A percentile compares a stretch with the other conserved stretches of the same genome.
Evolutionary conservation across 352 stramenopile genomes (phyloP).

Genomic region (Globisporangium carolinianum): DNA sequence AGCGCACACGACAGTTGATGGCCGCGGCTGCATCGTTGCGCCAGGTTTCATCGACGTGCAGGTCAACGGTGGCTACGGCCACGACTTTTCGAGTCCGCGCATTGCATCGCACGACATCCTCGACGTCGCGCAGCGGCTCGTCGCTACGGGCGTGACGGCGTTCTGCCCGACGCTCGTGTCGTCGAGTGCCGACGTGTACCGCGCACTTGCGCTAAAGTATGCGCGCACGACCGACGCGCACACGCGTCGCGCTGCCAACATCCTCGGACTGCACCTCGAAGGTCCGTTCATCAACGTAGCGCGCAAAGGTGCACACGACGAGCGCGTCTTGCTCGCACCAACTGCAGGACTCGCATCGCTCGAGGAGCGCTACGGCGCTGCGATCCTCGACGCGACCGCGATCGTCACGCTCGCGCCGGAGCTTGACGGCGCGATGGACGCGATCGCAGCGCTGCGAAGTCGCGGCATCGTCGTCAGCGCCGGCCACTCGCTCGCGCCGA

Average conservation of each 20-base stretch:
- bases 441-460: conserved; percentile 8
- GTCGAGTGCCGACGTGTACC: conserved; percentile 56
- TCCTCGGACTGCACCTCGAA: conserved; percentile 86
- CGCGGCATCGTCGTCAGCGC: conserved; percentile 52
- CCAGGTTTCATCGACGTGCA: conserved; percentile 89
- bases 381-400: conserved; percentile 38
- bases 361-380: conserved; percentile 38
- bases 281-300: conserved; percentile 83
- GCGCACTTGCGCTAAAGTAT: conserved; percentile 42
- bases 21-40: conserved; percentile 55
- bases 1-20: conserved; percentile 54
- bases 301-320: conserved; percentile 79
- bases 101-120: conserved; percentile 35
- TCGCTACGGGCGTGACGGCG: conserved; percentile 66
- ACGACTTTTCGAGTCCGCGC: conserved; percentile 76
- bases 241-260: conserved; percentile 37
- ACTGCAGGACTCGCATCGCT: conserved; percentile 37
- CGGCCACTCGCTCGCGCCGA: conserved; percentile 69
- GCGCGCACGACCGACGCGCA: conserved; percentile 24
- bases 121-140: conserved; percentile 39
- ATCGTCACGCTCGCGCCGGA: conserved; percentile 88
- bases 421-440: conserved; percentile 49
- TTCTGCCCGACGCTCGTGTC: conserved; percentile 89
- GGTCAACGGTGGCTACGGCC: conserved; percentile 84
- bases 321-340: conserved; percentile 38